Base-by-base conservation (phyloP, 2,329 filamentous ascomycete species). In the Fusarium avenaceum region DNA sequence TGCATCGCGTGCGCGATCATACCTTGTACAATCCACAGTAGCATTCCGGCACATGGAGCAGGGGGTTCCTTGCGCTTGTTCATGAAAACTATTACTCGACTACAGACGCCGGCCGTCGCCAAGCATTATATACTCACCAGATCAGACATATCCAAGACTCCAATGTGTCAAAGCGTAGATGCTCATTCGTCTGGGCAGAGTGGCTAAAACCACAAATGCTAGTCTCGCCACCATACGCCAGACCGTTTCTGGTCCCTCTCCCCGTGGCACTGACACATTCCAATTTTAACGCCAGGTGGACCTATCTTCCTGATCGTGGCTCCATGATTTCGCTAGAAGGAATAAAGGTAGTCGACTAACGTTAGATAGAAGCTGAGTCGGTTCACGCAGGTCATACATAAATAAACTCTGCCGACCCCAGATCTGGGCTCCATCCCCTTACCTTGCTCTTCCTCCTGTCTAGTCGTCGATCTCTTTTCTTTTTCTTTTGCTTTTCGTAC, bases 371-470 rank as follows among this genome's bases (percentile, higher is more conserved):
- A 11, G 17, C 17, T 38, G n/a, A n/a, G n/a, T n/a, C 32, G 26
- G 32, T 46, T 22, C 48, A 40, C 26, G 48, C 32, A 38, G 35
- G 17, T 38, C 17, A 38, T 38, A 38, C 17, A 38, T 38, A 38
- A 10, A 58, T 46, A 58, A 58, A 38, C 55, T 40, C 55, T n/a
- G 24, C 28, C 32, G 22, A 28, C 60, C 60, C 51, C 51, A 46
- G 44, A 51, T 63, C 24, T 20, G 2, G 2, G 17, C 30, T 20
- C 13, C 15, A 10, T 26, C 6, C n/a, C n/a, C 33, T 45, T 32
- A 15, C n/a, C n/a, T 20, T 24, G 28, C 7, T 43, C 22, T 19
- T n/a, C 24, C 26, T 20, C 43, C 10, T 5, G n/a, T 40, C 15
- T 20, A 9, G n/a, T 13, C 45, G 32, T 17, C 7, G 43, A 39